Evolutionary conservation across 768 basidiomycete genomes (phyloP), one percentile per base, ranked within the genome.

Genomic region (Rhizopogon roseolus): DNA sequence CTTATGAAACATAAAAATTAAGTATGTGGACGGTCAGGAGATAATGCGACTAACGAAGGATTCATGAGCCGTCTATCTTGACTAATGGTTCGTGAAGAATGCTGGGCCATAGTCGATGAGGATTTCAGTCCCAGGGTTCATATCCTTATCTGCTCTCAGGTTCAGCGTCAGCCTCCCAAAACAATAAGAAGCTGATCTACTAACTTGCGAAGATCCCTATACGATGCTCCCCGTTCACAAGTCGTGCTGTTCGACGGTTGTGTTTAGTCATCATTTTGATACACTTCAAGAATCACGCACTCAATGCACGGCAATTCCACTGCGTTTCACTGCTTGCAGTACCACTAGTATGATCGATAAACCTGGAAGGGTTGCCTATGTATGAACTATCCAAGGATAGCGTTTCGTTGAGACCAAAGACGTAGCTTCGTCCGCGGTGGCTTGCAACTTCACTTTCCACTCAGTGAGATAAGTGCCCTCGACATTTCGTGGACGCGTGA

Each of bases 201-300:
- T 68, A 54, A 85, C 85, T 54, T 2, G 85, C 79, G 52, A 72
- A 83, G 4, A 90, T 70, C 3, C 80, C 85, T 50, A 89, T 84
- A 14, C 86, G 76, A 49, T 85, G 81, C 53, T 87, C 82, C 2
- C 84, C 85, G 54, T 85, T 81, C 3, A 89, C 82, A 36, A 82
- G 60, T 13, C 62, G 64, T n/a, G 81, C 86, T 86, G 50, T 27
- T 52, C 29, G 49, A 43, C 41, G 9, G 32, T 17, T 37, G 58
- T 29, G 48, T 27, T 54, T 17, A 39, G 39, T 38, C 44, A 48
- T 54, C n/a, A n/a, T 34, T 22, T 22, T 22, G 32, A 34, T 48
- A 46, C 36, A 19, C 27, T 28, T 17, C 16, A 43, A 22, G 7
- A 43, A 10, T 25, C 11, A 62, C 73, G 27, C 58, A 84, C 84